A percentile compares a stretch with the other conserved stretches of the same genome.
These are phyloP conservation scores for Rhizopogon roseolus DNA, from an alignment of 768 basidiomycete genomes.

Conservation along the genomic window DNA sequence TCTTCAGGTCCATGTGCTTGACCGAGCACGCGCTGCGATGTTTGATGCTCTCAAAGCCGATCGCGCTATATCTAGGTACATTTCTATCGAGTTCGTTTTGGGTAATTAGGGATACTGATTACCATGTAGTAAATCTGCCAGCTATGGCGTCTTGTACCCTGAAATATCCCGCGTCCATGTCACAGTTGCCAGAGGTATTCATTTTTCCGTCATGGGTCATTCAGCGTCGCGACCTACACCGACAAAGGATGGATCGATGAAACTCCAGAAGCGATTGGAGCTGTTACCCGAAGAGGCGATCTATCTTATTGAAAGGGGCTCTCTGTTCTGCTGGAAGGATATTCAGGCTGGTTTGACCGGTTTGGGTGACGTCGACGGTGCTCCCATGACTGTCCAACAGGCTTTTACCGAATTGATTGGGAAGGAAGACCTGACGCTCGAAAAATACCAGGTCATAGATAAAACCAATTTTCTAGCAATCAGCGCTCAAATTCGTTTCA, in stretches of 20 bases:
- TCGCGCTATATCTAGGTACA: slow-evolving; percentile 71
- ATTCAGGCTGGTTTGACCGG: slow-evolving; percentile 17
- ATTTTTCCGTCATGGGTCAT: slow-evolving; percentile 79
- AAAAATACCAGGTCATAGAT: slow-evolving; percentile 74
- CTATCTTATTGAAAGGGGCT: slow-evolving; percentile 89
- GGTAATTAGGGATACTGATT: no score
- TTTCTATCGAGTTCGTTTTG: not conserved
- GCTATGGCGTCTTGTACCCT: slow-evolving; percentile 80
- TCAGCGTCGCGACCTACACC: slow-evolving; percentile 52
- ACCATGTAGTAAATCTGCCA: slow-evolving; percentile 62
- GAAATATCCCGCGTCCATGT: slow-evolving; percentile 59
- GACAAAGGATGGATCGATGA: slow-evolving; percentile 30
- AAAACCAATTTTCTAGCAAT: slow-evolving; percentile 8
- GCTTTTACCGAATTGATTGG: slow-evolving; percentile 86
- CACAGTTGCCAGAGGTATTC: slow-evolving; percentile 72
- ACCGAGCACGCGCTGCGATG: slow-evolving; percentile 80
- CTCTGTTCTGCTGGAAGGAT: slow-evolving; percentile 79
- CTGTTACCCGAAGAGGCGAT: slow-evolving; percentile 93
- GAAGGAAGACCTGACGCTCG: slow-evolving; percentile 68
- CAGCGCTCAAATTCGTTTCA: slow-evolving; percentile 23
- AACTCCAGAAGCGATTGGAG: slow-evolving; percentile 64
- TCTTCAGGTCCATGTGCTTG: slow-evolving; percentile 77
- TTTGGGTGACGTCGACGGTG: slow-evolving; percentile 45
- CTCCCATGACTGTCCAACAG: slow-evolving; percentile 89
- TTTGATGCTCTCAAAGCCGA: slow-evolving; percentile 72